Base-by-base conservation (phyloP, 2,329 filamentous ascomycete genomes). In the Coniella vitis region DNA sequence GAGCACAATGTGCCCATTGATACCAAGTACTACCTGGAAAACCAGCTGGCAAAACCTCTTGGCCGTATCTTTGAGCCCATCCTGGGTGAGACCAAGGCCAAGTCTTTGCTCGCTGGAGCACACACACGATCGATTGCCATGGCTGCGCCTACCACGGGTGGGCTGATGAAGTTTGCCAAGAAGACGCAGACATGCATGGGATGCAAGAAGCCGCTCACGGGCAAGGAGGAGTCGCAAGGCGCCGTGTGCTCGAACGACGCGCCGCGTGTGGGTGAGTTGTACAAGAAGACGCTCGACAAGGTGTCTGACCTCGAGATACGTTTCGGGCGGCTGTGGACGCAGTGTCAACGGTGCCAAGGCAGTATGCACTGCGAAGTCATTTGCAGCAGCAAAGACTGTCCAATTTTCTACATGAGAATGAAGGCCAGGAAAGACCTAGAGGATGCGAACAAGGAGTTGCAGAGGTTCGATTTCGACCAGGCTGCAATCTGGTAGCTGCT, bases 331-430 rank as follows among this genome's bases (percentile, higher is more conserved):
- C 75, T 98, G 45, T 98, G 93, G 93, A 98, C 93, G 42, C 93
- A 98, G 68, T 98, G 93, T 65, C 93, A 98, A 71, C 78, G 93
- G 37, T 98, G 93, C 66, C 93, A 98, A 71, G 93, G 90, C 47
- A 96, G 90, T 71, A 86, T 98, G 78, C 93, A 98, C 70, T 93
- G 89, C 65, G 93, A 98, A 67, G 94, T 98, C 47, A 97, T 98
- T 58, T 98, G 93, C 72, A 90, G 86, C 55, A 91, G 86, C 65
- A 87, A 90, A 65, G 93, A 98, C 72, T 98, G 93, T 64, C 93
- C 93, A 1, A 98, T 98, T 61, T 98, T 98, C 68, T 98, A 98
- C 67, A 98, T 98, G 93, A 83, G 93, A 4, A 98, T 98, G 93
- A 98, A 98, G 76, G 91, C 91, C 29, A 95, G 96, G 78, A 98